These are phyloP conservation scores for Eimeria sp. DNA, from an alignment of 169 alveolate genomes.

Conservation along the genomic window DNA sequence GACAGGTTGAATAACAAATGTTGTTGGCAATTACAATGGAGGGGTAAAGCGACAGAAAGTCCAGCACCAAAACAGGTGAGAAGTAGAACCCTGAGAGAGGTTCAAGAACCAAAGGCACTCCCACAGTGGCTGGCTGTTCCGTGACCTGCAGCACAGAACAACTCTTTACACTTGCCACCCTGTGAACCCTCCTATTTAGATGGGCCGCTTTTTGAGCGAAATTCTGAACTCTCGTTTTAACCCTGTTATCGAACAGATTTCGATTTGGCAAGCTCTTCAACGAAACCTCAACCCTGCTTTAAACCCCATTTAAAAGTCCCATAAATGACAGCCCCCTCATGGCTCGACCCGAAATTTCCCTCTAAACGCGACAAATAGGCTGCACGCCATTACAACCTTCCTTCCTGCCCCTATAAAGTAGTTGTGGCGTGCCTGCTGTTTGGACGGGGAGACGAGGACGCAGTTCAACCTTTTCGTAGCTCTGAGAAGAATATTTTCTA, in stretches of 20 bases:
- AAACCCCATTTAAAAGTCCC: not conserved
- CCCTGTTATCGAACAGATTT: not conserved
- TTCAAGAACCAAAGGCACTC: slow-evolving; percentile 95
- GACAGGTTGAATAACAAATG: slow-evolving; percentile 95
- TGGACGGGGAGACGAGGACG: slow-evolving; percentile 83
- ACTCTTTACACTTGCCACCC: not conserved
- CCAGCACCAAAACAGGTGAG: slow-evolving; percentile 97
- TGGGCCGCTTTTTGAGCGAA: not conserved
- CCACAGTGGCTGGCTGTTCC: slow-evolving; percentile 90
- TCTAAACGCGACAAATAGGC: not conserved
- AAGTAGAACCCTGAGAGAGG: slow-evolving; percentile 96
- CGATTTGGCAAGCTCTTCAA: not conserved
- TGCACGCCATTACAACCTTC: not conserved
- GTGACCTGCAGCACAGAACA: slow-evolving; percentile 86
- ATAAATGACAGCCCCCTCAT: not conserved
- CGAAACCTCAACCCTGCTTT: not conserved
- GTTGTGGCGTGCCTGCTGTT: slow-evolving; percentile 62
- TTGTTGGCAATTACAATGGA: slow-evolving; percentile 98
- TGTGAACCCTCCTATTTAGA: not conserved
- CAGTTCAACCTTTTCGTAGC: slow-evolving; percentile 81
- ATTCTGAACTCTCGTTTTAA: not conserved
- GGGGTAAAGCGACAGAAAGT: slow-evolving; percentile 98
- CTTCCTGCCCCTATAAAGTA: not conserved
- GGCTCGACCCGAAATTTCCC: not conserved
- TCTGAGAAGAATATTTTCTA: slow-evolving; percentile 80